These are phyloP conservation scores for Saposhnikovia divaricata DNA, from an alignment of 129 eudicot species.

Conservation along the genomic window DNA sequence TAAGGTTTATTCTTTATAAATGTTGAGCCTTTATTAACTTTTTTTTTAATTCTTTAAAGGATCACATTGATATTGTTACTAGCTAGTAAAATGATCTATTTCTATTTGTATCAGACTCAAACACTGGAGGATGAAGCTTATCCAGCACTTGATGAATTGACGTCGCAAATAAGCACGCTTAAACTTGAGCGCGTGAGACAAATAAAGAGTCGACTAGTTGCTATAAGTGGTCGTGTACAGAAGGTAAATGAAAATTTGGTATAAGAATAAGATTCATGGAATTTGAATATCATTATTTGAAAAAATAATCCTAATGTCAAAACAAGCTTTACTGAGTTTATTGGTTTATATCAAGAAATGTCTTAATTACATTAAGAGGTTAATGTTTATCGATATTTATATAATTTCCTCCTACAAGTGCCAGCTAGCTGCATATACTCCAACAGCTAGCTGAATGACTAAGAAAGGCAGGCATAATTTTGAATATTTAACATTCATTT, in stretches of 20 bases:
- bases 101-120: conserved; percentile 29
- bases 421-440: no score
- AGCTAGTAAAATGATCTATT: neutral
- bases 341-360: neutral
- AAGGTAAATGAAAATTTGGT: conserved; percentile 29
- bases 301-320: neutral
- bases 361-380: neutral
- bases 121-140: conserved; percentile 69
- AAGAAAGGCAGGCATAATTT: no score
- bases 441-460: no score
- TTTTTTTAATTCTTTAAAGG: neutral
- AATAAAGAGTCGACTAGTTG: conserved; percentile 60
- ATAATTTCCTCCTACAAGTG: neutral
- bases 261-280: neutral
- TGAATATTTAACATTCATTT: no score
- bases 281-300: neutral
- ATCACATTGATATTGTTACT: neutral
- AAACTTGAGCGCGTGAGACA: conserved; percentile 66
- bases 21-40: neutral
- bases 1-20: neutral
- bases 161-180: conserved; percentile 52
- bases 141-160: conserved; percentile 60
- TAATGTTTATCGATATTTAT: neutral
- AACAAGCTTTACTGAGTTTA: neutral
- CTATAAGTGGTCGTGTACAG: conserved; percentile 60